Conservation (phyloP, 148 eudicot genomes). For the Persicaria maculosa region DNA sequence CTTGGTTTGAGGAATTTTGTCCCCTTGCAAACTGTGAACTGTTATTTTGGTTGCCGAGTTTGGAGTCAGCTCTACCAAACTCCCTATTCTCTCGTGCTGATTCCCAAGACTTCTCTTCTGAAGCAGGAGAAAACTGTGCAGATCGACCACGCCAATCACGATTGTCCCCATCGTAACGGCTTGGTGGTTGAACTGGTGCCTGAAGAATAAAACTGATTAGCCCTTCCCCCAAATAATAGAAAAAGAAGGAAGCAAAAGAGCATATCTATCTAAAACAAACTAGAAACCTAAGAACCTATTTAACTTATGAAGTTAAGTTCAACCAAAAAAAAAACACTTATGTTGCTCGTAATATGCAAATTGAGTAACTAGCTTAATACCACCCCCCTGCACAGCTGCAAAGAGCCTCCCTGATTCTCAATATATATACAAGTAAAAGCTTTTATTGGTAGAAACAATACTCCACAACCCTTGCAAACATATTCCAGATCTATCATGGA, state of each 20-base stretch:
- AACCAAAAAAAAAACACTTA: neutral
- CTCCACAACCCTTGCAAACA: neutral
- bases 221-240: neutral
- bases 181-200: constrained; percentile 48
- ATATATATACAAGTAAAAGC: too few relatives aligned
- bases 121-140: constrained; percentile 39
- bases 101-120: constrained; percentile 85
- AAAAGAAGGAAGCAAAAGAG: neutral
- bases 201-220: constrained; percentile 17
- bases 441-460: neutral
- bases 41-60: constrained; percentile 26
- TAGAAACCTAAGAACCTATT: neutral
- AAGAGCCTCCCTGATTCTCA: too few relatives aligned
- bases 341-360: too few relatives aligned
- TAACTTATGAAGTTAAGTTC: neutral
- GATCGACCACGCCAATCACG: constrained; percentile 92
- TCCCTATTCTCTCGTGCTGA: constrained; percentile 52
- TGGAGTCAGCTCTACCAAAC: constrained; percentile 18
- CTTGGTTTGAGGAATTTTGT: constrained; percentile 52
- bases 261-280: neutral
- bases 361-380: too few relatives aligned
- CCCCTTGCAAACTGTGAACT: constrained; percentile 50
- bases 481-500: neutral
- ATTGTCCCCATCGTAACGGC: constrained; percentile 70
- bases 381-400: too few relatives aligned